phyloP scores from a whole-genome alignment of 1,284 basidiomycete species.

The Microbotryum saponariae region DNA sequence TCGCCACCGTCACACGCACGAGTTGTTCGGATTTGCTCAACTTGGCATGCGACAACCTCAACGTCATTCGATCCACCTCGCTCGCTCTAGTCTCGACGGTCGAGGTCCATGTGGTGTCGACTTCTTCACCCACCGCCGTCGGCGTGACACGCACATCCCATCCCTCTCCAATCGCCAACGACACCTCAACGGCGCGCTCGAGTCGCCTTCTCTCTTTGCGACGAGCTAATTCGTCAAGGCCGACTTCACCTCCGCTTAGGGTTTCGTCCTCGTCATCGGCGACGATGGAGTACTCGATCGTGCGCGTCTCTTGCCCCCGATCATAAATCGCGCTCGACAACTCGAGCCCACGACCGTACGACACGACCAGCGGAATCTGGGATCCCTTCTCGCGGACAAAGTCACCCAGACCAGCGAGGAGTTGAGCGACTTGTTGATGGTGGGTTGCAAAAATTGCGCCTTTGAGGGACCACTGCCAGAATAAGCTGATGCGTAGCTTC shows the following conservation, averaged over 20 bases:
- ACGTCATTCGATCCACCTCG: slow-evolving; percentile 9
- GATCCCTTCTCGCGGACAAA: slow-evolving; percentile 63
- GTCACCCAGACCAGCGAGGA: slow-evolving; percentile 70
- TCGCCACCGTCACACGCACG: slow-evolving; percentile 65
- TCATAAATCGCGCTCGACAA: slow-evolving; percentile 71
- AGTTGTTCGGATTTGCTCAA: slow-evolving; percentile 54
- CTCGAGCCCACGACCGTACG: slow-evolving; percentile 74
- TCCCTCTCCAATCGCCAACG: slow-evolving; percentile 66
- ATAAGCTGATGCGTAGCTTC: slow-evolving; percentile 72
- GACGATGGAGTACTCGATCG: slow-evolving; percentile 77
- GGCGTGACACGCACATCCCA: slow-evolving; percentile 76
- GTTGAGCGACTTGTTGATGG: slow-evolving; percentile 51
- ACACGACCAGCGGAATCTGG: slow-evolving; percentile 64
- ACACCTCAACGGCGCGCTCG: slow-evolving; percentile 68
- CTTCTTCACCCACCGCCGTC: slow-evolving; percentile 52
- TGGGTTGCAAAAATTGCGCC: slow-evolving; percentile 60
- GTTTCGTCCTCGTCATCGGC: slow-evolving; percentile 59
- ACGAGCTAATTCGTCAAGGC: slow-evolving; percentile 54
- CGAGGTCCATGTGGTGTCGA: slow-evolving; percentile 42
- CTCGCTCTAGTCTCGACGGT: slow-evolving; percentile 55
- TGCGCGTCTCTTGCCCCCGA: slow-evolving; percentile 68
- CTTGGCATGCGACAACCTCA: slow-evolving; percentile 25
- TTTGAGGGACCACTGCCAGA: slow-evolving; percentile 94
- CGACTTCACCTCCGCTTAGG: slow-evolving; percentile 24
- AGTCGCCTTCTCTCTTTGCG: slow-evolving; percentile 58